Conservation (phyloP, 2,329 filamentous ascomycete genomes). For the Conoideocrella luteorostrata region DNA sequence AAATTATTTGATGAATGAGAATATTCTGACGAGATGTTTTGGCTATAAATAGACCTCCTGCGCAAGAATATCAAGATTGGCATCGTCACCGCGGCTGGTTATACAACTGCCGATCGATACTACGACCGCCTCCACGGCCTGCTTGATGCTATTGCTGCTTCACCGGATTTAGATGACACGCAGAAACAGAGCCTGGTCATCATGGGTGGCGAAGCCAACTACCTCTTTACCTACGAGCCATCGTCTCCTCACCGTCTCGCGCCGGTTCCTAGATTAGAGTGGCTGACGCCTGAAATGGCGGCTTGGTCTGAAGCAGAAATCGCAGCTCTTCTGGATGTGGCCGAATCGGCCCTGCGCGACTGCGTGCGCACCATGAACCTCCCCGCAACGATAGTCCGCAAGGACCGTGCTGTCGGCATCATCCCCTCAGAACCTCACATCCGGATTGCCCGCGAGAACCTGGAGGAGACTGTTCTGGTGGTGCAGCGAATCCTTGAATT, state of each 20-base stretch:
- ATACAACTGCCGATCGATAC: slow-evolving; percentile 81
- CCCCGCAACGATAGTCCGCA: slow-evolving; percentile 74
- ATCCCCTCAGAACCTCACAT: slow-evolving; percentile 53
- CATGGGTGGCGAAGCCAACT: slow-evolving; percentile 95
- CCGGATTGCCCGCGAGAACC: slow-evolving; percentile 75
- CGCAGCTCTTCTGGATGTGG: slow-evolving; percentile 74
- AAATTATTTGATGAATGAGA: not conserved
- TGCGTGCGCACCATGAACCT: slow-evolving; percentile 75
- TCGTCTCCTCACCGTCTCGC: slow-evolving; percentile 60
- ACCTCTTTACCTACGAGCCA: slow-evolving; percentile 74
- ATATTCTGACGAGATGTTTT: not conserved
- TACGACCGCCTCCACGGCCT: slow-evolving; percentile 82
- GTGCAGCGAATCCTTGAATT: slow-evolving; percentile 90
- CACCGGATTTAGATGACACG: slow-evolving; percentile 50
- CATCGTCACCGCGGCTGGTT: slow-evolving; percentile 94
- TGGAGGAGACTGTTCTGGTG: slow-evolving; percentile 93
- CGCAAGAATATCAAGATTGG: slow-evolving; percentile 75
- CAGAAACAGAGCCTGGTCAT: slow-evolving; percentile 79
- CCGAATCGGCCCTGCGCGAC: slow-evolving; percentile 75
- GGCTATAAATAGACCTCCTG: slow-evolving; percentile 52
- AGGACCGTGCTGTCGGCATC: slow-evolving; percentile 80
- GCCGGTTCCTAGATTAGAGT: slow-evolving; percentile 58
- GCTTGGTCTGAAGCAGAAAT: slow-evolving; percentile 74
- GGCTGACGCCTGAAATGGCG: slow-evolving; percentile 74
- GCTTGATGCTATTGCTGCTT: slow-evolving; percentile 65